These are phyloP conservation scores for Aspergillus neoniger DNA, from an alignment of 2,329 filamentous ascomycete species.

Conservation along the genomic window DNA sequence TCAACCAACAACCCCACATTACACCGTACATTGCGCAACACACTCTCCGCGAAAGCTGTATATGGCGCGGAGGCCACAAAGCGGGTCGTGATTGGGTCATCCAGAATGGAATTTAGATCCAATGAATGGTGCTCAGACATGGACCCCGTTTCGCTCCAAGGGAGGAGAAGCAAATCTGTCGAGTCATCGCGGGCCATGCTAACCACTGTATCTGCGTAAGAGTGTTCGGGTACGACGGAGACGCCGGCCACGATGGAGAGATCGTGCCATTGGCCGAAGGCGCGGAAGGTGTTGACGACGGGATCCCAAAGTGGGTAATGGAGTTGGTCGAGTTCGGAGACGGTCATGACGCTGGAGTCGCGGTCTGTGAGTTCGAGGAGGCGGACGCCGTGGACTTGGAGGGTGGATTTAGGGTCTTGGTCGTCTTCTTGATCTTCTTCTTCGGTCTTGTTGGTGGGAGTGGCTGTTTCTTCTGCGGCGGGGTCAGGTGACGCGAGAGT, in stretches of 20 bases:
- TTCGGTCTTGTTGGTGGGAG: conserved; percentile 18
- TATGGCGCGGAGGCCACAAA: conserved; percentile 65
- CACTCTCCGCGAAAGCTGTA: conserved; percentile 63
- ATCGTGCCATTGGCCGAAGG: conserved; percentile 81
- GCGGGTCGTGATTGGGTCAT: conserved; percentile 50
- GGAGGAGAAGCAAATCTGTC: conserved; percentile 76
- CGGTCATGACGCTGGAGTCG: conserved; percentile 92
- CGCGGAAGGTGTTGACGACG: conserved; percentile 86
- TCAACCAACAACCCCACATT: too few relatives aligned
- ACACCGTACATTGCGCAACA: too few relatives aligned
- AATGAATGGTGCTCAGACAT: conserved; percentile 63
- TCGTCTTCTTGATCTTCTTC: conserved; percentile 12
- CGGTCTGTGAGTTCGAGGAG: conserved; percentile 86
- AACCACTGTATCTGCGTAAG: conserved; percentile 76
- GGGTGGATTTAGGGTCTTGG: conserved; percentile 19
- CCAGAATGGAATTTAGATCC: conserved; percentile 43
- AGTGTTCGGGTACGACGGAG: conserved; percentile 73
- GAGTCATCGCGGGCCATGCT: conserved; percentile 68
- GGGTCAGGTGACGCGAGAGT: conserved; percentile 24
- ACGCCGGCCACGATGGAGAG: conserved; percentile 80
- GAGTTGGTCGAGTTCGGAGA: conserved; percentile 73
- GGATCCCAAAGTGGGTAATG: conserved; percentile 69
- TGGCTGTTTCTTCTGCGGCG: conserved; percentile 26
- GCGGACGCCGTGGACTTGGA: conserved; percentile 81
- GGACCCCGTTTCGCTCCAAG: conserved; percentile 83